Conservation (phyloP, 441 rosid genomes). For the Arabidopsis lyrata region DNA sequence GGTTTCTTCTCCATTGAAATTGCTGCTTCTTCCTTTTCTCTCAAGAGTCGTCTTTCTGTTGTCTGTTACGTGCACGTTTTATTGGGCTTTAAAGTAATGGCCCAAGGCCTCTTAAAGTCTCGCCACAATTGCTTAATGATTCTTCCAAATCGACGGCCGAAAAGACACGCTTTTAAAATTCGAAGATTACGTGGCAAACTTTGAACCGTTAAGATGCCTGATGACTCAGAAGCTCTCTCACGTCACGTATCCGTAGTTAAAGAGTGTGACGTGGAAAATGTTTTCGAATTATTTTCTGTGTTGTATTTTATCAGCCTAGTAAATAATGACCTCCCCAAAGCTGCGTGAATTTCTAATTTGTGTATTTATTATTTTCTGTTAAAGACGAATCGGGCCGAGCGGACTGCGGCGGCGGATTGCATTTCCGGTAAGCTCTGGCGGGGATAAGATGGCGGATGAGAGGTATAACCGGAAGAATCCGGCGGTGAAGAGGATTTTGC, state of each 20-base stretch:
- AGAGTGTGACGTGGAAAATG: conserved; percentile 40
- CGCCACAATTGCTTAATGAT: background rate
- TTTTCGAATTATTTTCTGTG: background rate
- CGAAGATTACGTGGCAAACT: conserved; percentile 3
- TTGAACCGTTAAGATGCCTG: conserved; percentile 7
- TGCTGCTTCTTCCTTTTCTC: conserved; percentile 18
- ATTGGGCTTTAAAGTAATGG: conserved; percentile 37
- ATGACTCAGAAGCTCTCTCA: background rate
- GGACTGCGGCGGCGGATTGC: conserved; percentile 25
- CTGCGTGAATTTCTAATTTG: conserved; percentile 8
- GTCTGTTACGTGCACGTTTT: conserved; percentile 8
- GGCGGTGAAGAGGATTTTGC: conserved; percentile 96
- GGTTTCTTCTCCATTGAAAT: conserved; percentile 33
- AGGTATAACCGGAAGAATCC: conserved; percentile 91
- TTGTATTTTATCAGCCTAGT: background rate
- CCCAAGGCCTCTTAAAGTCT: conserved; percentile 17
- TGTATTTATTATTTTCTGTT: conserved; percentile 25
- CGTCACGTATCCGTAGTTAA: conserved; percentile 18
- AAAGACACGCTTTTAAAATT: background rate
- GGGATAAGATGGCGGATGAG: conserved; percentile 72
- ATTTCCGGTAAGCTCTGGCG: conserved; percentile 42
- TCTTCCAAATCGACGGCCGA: conserved; percentile 28
- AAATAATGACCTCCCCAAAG: background rate
- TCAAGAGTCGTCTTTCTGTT: background rate
- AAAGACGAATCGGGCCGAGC: conserved; percentile 11